These are phyloP conservation scores for Gossypium anomalum DNA, from an alignment of 345 rosid genomes.

Conservation along the genomic window DNA sequence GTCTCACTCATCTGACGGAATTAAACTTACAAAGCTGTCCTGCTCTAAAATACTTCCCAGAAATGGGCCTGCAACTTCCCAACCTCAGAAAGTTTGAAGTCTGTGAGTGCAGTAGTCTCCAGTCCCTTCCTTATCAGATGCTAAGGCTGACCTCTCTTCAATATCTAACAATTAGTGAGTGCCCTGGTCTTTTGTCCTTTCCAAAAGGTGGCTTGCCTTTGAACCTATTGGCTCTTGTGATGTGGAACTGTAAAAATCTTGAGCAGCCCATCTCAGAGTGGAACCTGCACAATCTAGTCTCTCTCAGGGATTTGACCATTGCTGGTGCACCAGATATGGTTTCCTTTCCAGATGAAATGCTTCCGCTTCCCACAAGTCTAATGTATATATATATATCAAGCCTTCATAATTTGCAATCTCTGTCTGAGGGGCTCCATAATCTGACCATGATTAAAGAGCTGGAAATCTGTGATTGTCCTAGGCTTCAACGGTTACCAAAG, in stretches of 20 bases:
- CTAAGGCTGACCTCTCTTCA: constrained; percentile 1
- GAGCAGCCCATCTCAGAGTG: constrained; percentile 16
- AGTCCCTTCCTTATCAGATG: constrained; percentile 14
- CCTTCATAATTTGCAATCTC: constrained; percentile 2
- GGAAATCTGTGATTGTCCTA: constrained; percentile 17
- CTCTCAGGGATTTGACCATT: constrained; percentile 20
- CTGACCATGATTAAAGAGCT: constrained; percentile 21
- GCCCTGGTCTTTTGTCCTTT: constrained; percentile 15
- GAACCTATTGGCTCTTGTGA: constrained; percentile 8
- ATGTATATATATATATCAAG: not conserved
- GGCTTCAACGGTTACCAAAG: constrained; percentile 16
- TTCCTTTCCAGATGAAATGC: constrained; percentile 13
- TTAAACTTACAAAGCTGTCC: constrained; percentile 10
- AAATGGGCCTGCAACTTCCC: constrained; percentile 14
- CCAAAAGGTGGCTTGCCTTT: constrained; percentile 21
- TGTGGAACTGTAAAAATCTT: constrained; percentile 14
- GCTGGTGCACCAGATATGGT: constrained; percentile 2
- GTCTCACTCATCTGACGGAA: constrained; percentile 14
- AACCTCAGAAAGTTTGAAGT: constrained; percentile 10
- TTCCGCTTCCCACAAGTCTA: constrained; percentile 15
- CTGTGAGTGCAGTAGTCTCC: constrained; percentile 1
- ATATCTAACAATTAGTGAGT: not conserved
- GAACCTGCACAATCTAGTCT: constrained; percentile 17
- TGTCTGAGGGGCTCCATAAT: constrained; percentile 15
- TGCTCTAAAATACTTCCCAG: constrained; percentile 20